Base-by-base conservation (phyloP, 2,329 filamentous ascomycete genomes). In the Hortaea werneckii region DNA sequence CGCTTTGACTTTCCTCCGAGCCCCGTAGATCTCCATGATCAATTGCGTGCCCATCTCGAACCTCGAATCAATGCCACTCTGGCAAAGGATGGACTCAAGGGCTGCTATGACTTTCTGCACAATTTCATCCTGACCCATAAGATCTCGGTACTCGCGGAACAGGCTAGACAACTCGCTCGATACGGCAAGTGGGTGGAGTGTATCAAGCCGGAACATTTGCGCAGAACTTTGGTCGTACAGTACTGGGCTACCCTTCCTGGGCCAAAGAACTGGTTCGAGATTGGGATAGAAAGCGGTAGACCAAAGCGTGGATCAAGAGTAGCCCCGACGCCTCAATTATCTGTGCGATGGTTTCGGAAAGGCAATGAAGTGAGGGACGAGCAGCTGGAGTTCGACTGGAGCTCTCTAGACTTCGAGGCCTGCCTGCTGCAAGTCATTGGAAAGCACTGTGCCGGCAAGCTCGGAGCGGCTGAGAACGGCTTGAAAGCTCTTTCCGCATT, bases 101-200 rank as follows among this genome's bases (percentile, higher is more conserved):
- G 87, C 6, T 92, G 89, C 58, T 95, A 94, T 64, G 78, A 85
- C 46, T 85, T 89, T 52, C 70, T 96, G 2, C 89, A 96, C 64
- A 87, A 90, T 59, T 82, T 94, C 50, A 78, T 89, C 4, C 70
- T 98, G 45, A 95, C 88, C 0, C 84, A 92, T 66, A 95, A 98
- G 69, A 83, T 98, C 54, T 82, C 79, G 53, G 82, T 92, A 53
- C 75, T 95, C 40, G 79, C 79, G 55, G 80, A 80, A 51, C 92
- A 98, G 69, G 87, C 87, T 2, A 53, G 75, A 28, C 79, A 82
- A 37, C 70, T 98, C 47, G 75, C 76, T 45, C 78, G 76, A 34
- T 20, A 28, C 47, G 77, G 76, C 3, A 78, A 79, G 29, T 96
- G 92, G 90, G 80, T 82, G 29, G 82, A 86, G 45, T 81, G 82